These are phyloP conservation scores for Mallotus repandus DNA, from an alignment of 441 rosid genomes.

Conservation along the genomic window DNA sequence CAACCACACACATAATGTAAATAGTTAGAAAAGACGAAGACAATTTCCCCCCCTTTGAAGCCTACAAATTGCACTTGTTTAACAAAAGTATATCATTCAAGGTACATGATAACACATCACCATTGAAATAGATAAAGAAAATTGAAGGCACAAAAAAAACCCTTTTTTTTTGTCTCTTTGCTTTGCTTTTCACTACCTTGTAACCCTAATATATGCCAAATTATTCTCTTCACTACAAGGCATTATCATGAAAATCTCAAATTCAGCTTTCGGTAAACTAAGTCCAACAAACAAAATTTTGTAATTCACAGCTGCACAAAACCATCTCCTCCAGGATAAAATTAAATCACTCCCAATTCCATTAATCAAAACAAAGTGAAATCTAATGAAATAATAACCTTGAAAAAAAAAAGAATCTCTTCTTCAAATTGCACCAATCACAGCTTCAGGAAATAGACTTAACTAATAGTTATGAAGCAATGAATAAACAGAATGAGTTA, in stretches of 20 bases:
- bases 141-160: not conserved
- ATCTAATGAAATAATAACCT: not conserved
- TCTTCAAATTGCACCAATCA: not conserved
- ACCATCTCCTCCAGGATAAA: not conserved
- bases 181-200: not conserved
- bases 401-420: not conserved
- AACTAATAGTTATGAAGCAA: not conserved
- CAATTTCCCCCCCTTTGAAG: not conserved
- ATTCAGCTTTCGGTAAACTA: not conserved
- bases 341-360: not conserved
- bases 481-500: constrained; percentile 17
- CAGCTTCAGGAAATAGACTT: not conserved
- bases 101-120: not conserved
- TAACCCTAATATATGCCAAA: not conserved
- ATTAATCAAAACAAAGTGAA: not conserved
- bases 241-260: not conserved
- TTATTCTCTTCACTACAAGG: not conserved
- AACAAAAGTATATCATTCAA: not conserved
- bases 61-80: not conserved
- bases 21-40: not conserved
- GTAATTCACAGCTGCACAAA: not conserved
- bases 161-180: not conserved
- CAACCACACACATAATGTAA: not conserved
- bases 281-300: not conserved
- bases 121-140: not conserved